Percentiles rank a stretch among this genome's conserved stretches.
phyloP scores from a whole-genome alignment of 345 rosid species.

The Gynandropsis gynandra region DNA sequence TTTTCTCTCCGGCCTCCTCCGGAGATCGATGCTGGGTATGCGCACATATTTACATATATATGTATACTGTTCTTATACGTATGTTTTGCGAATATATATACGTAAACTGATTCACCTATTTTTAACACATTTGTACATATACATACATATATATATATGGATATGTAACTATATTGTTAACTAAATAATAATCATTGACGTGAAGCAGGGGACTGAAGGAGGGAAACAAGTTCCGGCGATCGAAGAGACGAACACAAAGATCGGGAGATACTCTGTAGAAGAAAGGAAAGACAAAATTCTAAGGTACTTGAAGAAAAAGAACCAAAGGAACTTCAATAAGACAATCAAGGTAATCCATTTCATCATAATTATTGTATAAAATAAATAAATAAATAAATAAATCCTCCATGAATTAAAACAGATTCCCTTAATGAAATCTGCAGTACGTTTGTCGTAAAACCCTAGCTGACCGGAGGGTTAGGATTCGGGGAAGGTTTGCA shows the following conservation, averaged over 20 bases:
- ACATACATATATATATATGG: not conserved
- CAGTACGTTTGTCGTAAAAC: slow-evolving; percentile 94
- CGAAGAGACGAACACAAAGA: slow-evolving; percentile 40
- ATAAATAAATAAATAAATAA: not conserved
- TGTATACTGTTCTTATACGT: too few species aligned
- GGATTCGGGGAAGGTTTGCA: slow-evolving; percentile 89
- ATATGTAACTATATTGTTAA: not conserved
- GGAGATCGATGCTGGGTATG: slow-evolving; percentile 39
- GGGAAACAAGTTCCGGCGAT: slow-evolving; percentile 26
- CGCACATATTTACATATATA: not conserved
- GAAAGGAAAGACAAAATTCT: slow-evolving; percentile 87
- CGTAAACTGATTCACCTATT: too few species aligned
- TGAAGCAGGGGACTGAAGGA: slow-evolving; percentile 39
- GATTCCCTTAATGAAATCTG: not conserved
- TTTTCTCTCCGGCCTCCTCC: slow-evolving; percentile 24
- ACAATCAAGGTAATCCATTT: slow-evolving; percentile 59
- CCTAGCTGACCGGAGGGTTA: slow-evolving; percentile 81
- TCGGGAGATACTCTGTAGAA: slow-evolving; percentile 69
- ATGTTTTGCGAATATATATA: too few species aligned
- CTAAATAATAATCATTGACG: not conserved
- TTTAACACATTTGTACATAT: not conserved
- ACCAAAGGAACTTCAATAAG: slow-evolving; percentile 85
- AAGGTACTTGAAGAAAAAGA: slow-evolving; percentile 80
- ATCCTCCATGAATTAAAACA: not conserved
- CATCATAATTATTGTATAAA: not conserved